Evolutionary conservation across 257 asterid genomes (phyloP), one percentile per base, ranked within the genome.

Genomic region (Rubia yunnanensis): DNA sequence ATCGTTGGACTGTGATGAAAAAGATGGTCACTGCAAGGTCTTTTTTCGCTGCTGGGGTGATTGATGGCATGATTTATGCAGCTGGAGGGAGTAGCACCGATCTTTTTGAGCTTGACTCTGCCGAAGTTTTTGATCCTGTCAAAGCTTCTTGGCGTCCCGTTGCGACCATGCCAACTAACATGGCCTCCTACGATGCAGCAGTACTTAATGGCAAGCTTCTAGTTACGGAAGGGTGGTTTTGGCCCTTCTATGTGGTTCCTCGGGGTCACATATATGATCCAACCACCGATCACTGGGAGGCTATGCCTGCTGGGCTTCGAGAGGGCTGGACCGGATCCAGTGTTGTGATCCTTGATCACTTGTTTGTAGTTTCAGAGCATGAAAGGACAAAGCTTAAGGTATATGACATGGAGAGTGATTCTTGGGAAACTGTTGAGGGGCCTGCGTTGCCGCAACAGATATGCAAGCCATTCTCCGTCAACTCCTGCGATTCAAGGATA

Each of bases 261-360:
- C 78, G 97, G 56, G 99, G 99, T 10, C 97, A 92, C 70, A 75
- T 92, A 71, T 92, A 89, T 23, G 94, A 92, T 70, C 97, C 99
- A 2, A 30, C 36, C 54, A 82, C 86, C 0, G 80, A 88, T 78
- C 77, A 73, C 32, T 92, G 99, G 99, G 97, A 82, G 77, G 69
- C 76, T 41, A 92, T 92, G 99, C 85, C 95, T 38, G 55, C 76
- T 27, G 99, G 99, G 1, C 80, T 92, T n/a, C 71, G 99, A 36
- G 99, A 92, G 71, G 99, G 99, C 20, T 92, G 99, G 99, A 92
- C 99, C 0, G 99, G 99, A 24, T 89, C 99, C 0, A 92, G 99
- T 26, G 92, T 85, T 0, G 99, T 92, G 48, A 78, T 92, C 0
- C 59, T 80, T 34, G 86, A 78, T 8, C 88, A 72, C 55, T 70